These are phyloP conservation scores for Dioscorea zingiberensis DNA, from an alignment of 106 monocot species.

Conservation along the genomic window DNA sequence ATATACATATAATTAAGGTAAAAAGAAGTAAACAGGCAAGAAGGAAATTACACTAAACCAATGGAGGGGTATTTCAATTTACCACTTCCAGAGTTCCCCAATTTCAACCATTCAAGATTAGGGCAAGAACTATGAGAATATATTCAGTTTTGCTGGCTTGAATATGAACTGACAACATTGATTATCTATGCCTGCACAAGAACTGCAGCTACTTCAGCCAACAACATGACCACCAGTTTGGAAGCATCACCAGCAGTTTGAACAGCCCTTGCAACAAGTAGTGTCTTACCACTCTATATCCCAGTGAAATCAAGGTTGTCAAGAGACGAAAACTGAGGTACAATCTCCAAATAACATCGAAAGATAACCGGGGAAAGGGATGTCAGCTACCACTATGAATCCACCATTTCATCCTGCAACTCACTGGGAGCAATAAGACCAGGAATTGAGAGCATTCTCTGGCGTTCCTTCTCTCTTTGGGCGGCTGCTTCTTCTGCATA, in stretches of 20 bases:
- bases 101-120: too few relatives aligned
- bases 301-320: constrained; percentile 4
- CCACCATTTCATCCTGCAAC: constrained; percentile 97
- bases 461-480: constrained; percentile 83
- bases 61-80: too few relatives aligned
- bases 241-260: constrained; percentile 52
- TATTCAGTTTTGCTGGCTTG: too few relatives aligned
- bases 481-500: constrained; percentile 94
- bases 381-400: constrained; percentile 38
- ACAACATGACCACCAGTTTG: constrained; percentile 1
- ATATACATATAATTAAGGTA: too few relatives aligned
- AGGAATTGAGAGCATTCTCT: constrained; percentile 92
- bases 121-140: too few relatives aligned
- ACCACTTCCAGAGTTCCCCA: too few relatives aligned
- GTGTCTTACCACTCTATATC: not conserved
- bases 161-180: too few relatives aligned
- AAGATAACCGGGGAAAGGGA: not conserved
- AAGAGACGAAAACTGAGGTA: not conserved
- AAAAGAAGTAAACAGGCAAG: too few relatives aligned
- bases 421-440: constrained; percentile 95
- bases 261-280: constrained; percentile 21
- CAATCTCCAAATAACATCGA: not conserved
- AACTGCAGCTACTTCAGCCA: constrained; percentile 46
- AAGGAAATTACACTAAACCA: too few relatives aligned
- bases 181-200: constrained; percentile 5